phyloP scores from a whole-genome alignment of 306 rosid species.

The Cucumis melo region DNA sequence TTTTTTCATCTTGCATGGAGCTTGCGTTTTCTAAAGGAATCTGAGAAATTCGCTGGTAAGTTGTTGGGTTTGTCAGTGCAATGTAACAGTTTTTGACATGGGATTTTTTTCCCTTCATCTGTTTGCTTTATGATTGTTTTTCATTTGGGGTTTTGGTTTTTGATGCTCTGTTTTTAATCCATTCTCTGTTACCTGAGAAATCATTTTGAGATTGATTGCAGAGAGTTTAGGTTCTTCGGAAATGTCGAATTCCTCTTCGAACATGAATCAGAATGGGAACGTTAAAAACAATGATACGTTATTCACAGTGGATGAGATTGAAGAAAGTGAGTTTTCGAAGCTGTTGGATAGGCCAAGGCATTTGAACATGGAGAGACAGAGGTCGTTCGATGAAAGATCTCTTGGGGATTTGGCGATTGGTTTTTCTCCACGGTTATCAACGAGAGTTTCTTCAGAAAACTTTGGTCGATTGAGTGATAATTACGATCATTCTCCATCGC shows the following conservation, averaged over 20 bases:
- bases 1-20: slow-evolving; percentile 6
- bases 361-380: slow-evolving; percentile 55
- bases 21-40: neutral
- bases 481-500: slow-evolving; percentile 27
- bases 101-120: neutral
- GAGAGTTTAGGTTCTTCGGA: slow-evolving; percentile 20
- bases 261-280: slow-evolving; percentile 30
- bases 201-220: slow-evolving; percentile 9
- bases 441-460: slow-evolving; percentile 26
- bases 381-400: slow-evolving; percentile 64
- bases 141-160: neutral
- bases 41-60: neutral
- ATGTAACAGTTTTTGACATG: neutral
- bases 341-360: slow-evolving; percentile 47
- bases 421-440: slow-evolving; percentile 28
- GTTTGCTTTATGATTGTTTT: neutral
- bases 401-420: slow-evolving; percentile 37
- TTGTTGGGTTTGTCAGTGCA: neutral
- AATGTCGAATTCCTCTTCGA: slow-evolving; percentile 22
- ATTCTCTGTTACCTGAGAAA: neutral
- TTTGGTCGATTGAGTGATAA: slow-evolving; percentile 23
- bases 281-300: slow-evolving; percentile 14
- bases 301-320: slow-evolving; percentile 20
- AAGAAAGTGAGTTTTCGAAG: slow-evolving; percentile 44
- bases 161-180: neutral